Evolutionary conservation across 495 filamentous ascomycete species (phyloP).

Genomic region (Durotheca rogersii): DNA sequence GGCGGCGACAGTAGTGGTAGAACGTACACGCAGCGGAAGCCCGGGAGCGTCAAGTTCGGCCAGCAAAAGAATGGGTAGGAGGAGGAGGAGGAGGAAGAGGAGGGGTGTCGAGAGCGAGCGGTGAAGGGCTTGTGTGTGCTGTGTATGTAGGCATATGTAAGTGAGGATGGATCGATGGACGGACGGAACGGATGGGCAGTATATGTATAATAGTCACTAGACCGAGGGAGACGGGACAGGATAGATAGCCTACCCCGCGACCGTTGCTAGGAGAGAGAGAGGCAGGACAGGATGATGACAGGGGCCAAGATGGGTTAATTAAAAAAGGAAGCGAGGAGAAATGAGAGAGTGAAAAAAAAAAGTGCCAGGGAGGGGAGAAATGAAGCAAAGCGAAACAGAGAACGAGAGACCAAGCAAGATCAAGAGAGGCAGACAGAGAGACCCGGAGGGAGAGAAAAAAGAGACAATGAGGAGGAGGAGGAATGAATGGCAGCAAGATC

Average conservation of each 20-base stretch:
- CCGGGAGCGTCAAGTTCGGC: no score
- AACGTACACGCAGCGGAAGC: not conserved
- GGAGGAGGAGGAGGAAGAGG: not conserved
- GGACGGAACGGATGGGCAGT: constrained; percentile 17
- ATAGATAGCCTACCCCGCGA: constrained; percentile 30
- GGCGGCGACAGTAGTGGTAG: not conserved
- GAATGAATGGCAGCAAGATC: no score
- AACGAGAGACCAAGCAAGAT: no score
- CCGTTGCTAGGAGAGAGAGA: constrained; percentile 14
- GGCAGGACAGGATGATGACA: constrained; percentile 11
- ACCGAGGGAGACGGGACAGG: constrained; percentile 24
- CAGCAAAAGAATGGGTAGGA: not conserved
- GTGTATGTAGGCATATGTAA: no score
- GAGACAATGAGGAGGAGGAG: no score
- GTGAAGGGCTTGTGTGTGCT: no score
- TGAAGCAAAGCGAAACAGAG: no score
- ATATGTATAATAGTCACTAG: constrained; percentile 5
- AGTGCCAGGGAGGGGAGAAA: no score
- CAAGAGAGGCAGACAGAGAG: no score
- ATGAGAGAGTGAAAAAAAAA: constrained; percentile 4
- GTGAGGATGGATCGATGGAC: not conserved
- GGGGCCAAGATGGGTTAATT: constrained; percentile 8
- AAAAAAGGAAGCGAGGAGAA: constrained; percentile 1
- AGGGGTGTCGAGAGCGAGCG: not conserved
- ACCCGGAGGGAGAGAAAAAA: no score